A percentile compares a stretch with the other conserved stretches of the same genome.
phyloP scores from a whole-genome alignment of 495 filamentous ascomycete species.

The Eremomyces bilateralis region DNA sequence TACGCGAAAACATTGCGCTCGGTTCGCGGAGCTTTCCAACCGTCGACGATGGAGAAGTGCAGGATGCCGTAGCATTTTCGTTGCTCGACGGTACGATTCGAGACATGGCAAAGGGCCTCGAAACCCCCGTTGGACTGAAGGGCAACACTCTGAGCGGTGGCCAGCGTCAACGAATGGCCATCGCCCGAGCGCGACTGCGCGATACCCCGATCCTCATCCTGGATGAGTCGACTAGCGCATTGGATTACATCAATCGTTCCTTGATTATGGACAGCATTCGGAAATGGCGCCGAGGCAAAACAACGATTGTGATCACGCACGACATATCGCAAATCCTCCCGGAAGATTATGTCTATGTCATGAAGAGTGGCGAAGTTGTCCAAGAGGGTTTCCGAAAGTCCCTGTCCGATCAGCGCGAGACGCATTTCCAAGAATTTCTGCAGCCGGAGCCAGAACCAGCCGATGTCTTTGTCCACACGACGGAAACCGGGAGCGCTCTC shows the following conservation, averaged over 20 bases:
- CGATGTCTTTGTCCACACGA: no score
- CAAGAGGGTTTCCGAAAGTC: conserved; percentile 39
- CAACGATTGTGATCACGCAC: conserved; percentile 41
- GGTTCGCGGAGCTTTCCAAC: conserved; percentile 19
- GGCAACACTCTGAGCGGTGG: conserved; percentile 65
- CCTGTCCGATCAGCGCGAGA: conserved; percentile 20
- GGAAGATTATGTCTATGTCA: conserved; percentile 58
- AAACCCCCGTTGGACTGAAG: conserved; percentile 50
- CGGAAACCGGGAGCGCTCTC: no score
- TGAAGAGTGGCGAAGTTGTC: conserved; percentile 48
- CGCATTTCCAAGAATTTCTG: conserved; percentile 16
- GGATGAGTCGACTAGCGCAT: conserved; percentile 24
- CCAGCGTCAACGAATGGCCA: conserved; percentile 30
- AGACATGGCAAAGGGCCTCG: conserved; percentile 46
- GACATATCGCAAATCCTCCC: conserved; percentile 61
- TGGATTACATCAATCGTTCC: conserved; percentile 20
- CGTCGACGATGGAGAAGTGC: conserved; percentile 32
- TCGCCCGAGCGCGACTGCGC: conserved; percentile 20
- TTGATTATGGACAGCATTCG: conserved; percentile 21
- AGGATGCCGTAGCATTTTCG: conserved; percentile 37
- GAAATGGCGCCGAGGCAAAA: conserved; percentile 20
- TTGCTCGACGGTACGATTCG: conserved; percentile 52
- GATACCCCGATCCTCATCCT: conserved; percentile 23
- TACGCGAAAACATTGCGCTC: conserved; percentile 63
- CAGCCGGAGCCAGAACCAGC: no score